Evolutionary conservation across 371 early-diverging fungal genomes (phyloP).

Genomic region (Syncephalis fuscata): DNA sequence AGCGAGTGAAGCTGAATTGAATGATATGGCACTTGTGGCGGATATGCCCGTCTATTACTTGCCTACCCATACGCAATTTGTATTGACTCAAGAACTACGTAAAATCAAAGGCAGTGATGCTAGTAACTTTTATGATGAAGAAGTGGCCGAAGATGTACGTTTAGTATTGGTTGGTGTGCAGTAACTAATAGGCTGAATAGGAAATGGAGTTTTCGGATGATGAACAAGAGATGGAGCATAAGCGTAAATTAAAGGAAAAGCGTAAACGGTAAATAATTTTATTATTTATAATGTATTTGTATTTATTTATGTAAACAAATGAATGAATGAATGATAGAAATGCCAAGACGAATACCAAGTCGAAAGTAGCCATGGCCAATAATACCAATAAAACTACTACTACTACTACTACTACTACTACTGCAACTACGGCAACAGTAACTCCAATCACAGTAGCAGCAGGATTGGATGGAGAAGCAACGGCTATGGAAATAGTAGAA

Average conservation of each 20-base stretch:
- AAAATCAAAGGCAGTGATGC: conserved; percentile 76
- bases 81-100: conserved; percentile 43
- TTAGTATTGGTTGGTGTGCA: background rate
- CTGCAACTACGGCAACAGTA: no score
- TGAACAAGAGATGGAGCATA: conserved; percentile 50
- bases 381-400: no score
- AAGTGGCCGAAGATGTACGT: conserved; percentile 44
- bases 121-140: conserved; percentile 85
- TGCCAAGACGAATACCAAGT: no score
- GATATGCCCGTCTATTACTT: conserved; percentile 48
- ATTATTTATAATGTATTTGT: background rate
- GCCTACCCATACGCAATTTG: conserved; percentile 37
- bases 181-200: conserved; percentile 9
- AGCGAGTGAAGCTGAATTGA: conserved; percentile 39
- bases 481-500: no score
- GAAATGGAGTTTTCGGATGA: conserved; percentile 82
- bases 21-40: conserved; percentile 12
- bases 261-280: conserved; percentile 2
- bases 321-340: no score
- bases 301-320: no score
- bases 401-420: no score
- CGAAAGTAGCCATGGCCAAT: no score
- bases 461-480: no score
- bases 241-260: conserved; percentile 19
- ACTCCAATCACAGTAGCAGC: no score